Evolutionary conservation across 1,284 basidiomycete species (phyloP).

Genomic region (Ustilago curta): DNA sequence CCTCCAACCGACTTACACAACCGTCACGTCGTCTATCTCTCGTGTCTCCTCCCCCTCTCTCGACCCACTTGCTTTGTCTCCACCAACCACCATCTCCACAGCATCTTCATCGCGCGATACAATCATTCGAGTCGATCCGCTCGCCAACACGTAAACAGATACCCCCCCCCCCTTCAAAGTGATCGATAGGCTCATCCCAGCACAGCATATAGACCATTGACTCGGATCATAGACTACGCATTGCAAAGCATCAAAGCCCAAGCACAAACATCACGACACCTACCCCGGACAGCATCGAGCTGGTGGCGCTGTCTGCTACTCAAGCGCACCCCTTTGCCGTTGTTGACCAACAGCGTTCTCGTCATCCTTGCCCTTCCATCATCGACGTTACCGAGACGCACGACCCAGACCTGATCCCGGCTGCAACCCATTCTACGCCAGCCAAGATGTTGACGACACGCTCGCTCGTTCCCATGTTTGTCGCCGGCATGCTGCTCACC

Average conservation of each 20-base stretch:
- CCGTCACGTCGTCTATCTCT: constrained; percentile 4
- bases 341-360: constrained; percentile 20
- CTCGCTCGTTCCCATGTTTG: constrained; percentile 69
- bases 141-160: no score
- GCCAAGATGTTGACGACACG: constrained; percentile 39
- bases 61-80: constrained; percentile 4
- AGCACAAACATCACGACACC: constrained; percentile 12
- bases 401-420: neutral
- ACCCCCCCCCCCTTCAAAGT: no score
- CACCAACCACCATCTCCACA: constrained; percentile 5
- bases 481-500: constrained; percentile 72
- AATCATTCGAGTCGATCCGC: no score
- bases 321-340: constrained; percentile 27
- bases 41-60: neutral
- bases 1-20: constrained; percentile 20
- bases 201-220: neutral
- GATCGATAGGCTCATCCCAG: no score
- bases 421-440: neutral
- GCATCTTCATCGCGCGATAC: no score
- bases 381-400: constrained; percentile 8
- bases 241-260: neutral
- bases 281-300: constrained; percentile 28
- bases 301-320: constrained; percentile 37
- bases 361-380: constrained; percentile 8
- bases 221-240: constrained; percentile 1